Percentiles rank a stretch among this genome's conserved stretches.
Evolutionary conservation across 352 stramenopile species (phyloP).

Genomic region (Peronospora tabacina): DNA sequence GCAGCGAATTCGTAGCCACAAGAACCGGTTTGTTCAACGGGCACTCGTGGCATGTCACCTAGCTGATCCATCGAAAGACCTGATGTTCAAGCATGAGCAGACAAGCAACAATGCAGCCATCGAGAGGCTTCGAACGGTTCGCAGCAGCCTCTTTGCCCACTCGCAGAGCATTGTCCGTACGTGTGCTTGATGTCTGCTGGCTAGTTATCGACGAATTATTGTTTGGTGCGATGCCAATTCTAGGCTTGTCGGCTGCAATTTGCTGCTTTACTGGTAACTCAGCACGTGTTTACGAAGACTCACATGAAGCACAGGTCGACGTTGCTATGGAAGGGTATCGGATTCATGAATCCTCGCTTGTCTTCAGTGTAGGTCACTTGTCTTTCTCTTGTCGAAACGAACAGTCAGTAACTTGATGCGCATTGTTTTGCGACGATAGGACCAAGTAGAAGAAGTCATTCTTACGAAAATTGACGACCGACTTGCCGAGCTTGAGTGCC

Average conservation of each 20-base stretch:
- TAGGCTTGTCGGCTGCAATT: constrained; percentile 32
- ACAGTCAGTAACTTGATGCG: background rate
- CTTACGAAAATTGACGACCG: constrained; percentile 37
- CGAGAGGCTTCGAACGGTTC: constrained; percentile 36
- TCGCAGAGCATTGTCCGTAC: constrained; percentile 46
- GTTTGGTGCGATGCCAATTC: background rate
- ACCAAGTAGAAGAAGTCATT: constrained; percentile 32
- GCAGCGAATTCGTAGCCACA: constrained; percentile 35
- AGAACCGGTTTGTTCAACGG: constrained; percentile 65
- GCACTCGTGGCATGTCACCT: constrained; percentile 44
- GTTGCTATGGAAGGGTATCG: constrained; percentile 11
- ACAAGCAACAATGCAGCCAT: constrained; percentile 34
- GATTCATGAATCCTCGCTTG: constrained; percentile 20
- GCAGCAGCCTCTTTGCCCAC: constrained; percentile 36
- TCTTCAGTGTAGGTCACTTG: constrained; percentile 21
- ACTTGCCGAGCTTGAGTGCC: constrained; percentile 30
- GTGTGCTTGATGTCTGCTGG: constrained; percentile 1
- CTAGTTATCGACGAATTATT: background rate
- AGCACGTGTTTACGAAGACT: constrained; percentile 12
- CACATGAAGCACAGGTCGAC: constrained; percentile 3
- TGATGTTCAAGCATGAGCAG: constrained; percentile 43
- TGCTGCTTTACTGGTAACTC: constrained; percentile 24
- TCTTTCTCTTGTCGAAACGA: background rate
- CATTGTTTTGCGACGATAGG: constrained; percentile 17
- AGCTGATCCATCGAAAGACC: constrained; percentile 42